Percentiles rank a stretch among this genome's conserved stretches.
Evolutionary conservation across 2,329 filamentous ascomycete species (phyloP).

Genomic region (Aspergillus glaucus): DNA sequence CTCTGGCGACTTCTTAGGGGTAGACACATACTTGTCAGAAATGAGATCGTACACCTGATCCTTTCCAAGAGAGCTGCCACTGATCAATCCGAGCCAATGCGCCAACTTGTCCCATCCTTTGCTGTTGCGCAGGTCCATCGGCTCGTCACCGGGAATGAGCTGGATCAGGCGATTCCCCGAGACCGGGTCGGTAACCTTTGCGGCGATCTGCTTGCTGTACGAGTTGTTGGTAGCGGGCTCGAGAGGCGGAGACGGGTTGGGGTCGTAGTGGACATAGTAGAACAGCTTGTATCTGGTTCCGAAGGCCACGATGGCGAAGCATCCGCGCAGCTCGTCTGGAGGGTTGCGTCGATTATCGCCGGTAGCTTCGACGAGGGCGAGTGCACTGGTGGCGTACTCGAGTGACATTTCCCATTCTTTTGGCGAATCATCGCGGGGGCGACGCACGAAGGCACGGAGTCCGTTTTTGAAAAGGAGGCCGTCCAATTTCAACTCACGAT

Average conservation of each 20-base stretch:
- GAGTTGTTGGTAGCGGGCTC: not conserved
- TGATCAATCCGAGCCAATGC: constrained; percentile 6
- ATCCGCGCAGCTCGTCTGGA: not conserved
- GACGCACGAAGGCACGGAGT: constrained; percentile 7
- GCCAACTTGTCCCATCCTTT: constrained; percentile 6
- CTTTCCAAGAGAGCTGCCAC: not conserved
- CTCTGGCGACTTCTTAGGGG: not conserved
- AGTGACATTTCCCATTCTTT: constrained; percentile 10
- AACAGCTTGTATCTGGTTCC: constrained; percentile 8
- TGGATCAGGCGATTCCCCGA: constrained; percentile 8
- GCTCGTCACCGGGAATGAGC: constrained; percentile 6
- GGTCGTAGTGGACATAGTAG: constrained; percentile 9
- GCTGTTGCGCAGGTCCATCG: constrained; percentile 6
- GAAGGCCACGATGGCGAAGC: constrained; percentile 11
- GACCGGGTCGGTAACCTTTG: constrained; percentile 6
- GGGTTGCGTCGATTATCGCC: not conserved
- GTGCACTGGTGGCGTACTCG: constrained; percentile 4
- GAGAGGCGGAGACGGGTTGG: not conserved
- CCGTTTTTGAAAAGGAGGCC: constrained; percentile 4
- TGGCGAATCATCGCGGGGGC: constrained; percentile 4
- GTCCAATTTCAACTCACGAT: constrained; percentile 6
- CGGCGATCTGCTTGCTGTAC: constrained; percentile 3
- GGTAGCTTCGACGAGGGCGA: constrained; percentile 1
- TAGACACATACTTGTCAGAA: not conserved
- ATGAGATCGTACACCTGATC: constrained; percentile 6